Evolutionary conservation across 208 protist genomes (phyloP).

Genomic region (Ichthyophonus hoferi): DNA sequence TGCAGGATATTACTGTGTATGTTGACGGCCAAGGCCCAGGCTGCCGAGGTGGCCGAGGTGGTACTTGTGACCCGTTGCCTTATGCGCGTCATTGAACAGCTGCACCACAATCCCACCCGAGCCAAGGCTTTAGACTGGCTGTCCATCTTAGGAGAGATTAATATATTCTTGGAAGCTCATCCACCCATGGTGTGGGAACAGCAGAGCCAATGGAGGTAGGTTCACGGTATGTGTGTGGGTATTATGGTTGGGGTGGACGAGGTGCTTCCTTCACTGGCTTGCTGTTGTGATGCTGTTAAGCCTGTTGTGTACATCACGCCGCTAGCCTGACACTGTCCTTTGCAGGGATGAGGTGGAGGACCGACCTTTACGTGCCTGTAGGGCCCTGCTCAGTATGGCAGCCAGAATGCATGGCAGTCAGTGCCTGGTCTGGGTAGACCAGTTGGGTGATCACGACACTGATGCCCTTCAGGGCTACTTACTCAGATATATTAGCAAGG

Average conservation of each 20-base stretch:
- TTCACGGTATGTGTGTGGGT: background rate
- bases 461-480: background rate
- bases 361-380: constrained; percentile 20
- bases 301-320: no score
- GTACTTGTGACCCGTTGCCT: background rate
- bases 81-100: background rate
- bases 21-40: background rate
- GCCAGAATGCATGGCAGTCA: background rate
- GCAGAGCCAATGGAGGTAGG: background rate
- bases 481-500: background rate
- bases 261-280: no score
- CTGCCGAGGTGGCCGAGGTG: background rate
- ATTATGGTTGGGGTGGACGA: background rate
- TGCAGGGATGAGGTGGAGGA: constrained; percentile 6
- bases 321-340: no score
- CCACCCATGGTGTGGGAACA: constrained; percentile 12
- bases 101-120: background rate
- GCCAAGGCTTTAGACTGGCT: background rate
- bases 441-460: background rate
- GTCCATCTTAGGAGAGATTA: background rate
- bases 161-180: background rate
- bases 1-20: background rate
- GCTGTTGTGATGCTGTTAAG: no score
- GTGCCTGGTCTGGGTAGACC: background rate
- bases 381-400: background rate